phyloP scores from a whole-genome alignment of 2,329 filamentous ascomycete genomes.

The Akanthomyces muscarius region DNA sequence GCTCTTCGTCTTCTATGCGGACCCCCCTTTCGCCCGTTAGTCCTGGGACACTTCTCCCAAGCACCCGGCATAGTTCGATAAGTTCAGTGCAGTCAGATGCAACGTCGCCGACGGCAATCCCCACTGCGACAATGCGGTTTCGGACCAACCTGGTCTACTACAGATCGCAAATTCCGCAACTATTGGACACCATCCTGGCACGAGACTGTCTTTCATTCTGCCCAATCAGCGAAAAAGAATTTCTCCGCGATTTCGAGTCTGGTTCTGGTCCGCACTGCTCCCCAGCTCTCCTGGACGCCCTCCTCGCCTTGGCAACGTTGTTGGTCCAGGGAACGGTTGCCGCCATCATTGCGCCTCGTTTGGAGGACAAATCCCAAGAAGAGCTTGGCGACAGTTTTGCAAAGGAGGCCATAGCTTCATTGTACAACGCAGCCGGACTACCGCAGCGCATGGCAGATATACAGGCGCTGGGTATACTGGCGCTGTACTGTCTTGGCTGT shows the following conservation, averaged over 20 bases:
- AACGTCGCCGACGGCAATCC: neutral
- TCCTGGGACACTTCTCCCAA: neutral
- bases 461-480: slow-evolving; percentile 5
- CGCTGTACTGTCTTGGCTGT: neutral
- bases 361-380: neutral
- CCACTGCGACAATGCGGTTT: neutral
- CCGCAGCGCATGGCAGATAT: slow-evolving; percentile 2
- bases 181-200: slow-evolving; percentile 1
- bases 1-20: neutral
- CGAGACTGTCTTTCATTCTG: slow-evolving; percentile 5
- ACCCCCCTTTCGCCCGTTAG: neutral
- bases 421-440: neutral
- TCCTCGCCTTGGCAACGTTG: slow-evolving; percentile 1
- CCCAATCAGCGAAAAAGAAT: neutral
- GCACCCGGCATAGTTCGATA: neutral
- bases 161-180: slow-evolving; percentile 1
- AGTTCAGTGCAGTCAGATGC: neutral
- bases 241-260: neutral
- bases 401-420: neutral
- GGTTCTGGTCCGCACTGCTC: neutral
- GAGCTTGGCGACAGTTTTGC: neutral
- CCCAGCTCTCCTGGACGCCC: neutral
- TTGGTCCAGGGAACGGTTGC: neutral
- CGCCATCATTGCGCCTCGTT: neutral
- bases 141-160: neutral